Conservation (phyloP, 2,329 filamentous ascomycete genomes). For the Talaromyces sp. region DNA sequence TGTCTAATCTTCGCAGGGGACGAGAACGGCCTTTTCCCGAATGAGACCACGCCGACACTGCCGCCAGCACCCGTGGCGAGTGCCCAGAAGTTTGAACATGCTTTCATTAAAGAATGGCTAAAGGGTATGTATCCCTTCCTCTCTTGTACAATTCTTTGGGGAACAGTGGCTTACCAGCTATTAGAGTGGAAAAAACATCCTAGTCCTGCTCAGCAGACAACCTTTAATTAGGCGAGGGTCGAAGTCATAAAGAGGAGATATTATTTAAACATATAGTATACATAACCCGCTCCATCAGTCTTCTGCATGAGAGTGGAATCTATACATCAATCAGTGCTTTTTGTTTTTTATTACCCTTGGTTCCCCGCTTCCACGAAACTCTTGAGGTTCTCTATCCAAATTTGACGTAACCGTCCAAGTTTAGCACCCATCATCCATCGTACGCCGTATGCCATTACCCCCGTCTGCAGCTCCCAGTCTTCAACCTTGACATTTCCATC, state of each 20-base stretch:
- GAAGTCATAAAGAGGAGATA: neutral
- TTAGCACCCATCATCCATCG: neutral
- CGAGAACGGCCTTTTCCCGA: slow-evolving; percentile 48
- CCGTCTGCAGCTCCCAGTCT: neutral
- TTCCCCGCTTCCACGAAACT: neutral
- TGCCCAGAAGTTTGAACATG: slow-evolving; percentile 41
- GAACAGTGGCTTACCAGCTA: neutral
- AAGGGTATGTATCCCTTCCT: slow-evolving; percentile 22
- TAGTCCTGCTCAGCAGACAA: neutral
- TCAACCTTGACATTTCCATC: neutral
- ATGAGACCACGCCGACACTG: slow-evolving; percentile 46
- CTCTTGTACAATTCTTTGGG: neutral
- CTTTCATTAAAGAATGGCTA: slow-evolving; percentile 50
- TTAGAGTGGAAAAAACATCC: neutral
- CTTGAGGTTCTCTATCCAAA: neutral
- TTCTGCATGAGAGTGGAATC: neutral
- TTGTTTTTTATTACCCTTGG: neutral
- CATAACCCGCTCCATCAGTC: neutral
- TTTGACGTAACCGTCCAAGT: neutral
- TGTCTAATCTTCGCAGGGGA: slow-evolving; percentile 31
- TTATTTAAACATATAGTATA: neutral
- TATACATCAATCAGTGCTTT: neutral
- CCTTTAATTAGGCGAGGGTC: neutral
- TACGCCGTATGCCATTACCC: neutral
- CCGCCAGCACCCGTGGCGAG: slow-evolving; percentile 45